Base-by-base conservation (phyloP, 2,329 filamentous ascomycete species). In the Coniochaeta pulveracea region DNA sequence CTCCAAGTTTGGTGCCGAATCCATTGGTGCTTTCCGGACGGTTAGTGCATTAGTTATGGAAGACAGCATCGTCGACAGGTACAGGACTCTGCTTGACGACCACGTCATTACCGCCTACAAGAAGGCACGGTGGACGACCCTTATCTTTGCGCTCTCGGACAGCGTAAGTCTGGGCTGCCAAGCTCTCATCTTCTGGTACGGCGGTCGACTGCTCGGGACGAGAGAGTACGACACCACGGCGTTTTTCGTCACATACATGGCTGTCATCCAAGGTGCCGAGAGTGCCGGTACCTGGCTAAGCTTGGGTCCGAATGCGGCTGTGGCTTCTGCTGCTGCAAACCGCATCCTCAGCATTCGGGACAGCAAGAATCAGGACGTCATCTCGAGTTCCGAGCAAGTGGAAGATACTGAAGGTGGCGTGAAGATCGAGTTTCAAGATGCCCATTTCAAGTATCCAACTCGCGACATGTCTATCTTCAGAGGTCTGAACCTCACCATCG, bases 1-100 rank as follows among this genome's bases (percentile, higher is more conserved):
- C 45, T 82, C 80, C 14, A 73, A 81, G 44, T 85, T 85, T 43
- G 81, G 79, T 0, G 72, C 79, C 1, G 82, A 88, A 50, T 72
- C 80, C 4, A 81, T 86, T 25, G 69, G 75, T 2, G 80, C 80
- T 0, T 83, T 84, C 50, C 67, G 81, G 8, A 86, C 82, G 0
- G 81, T 86, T 5, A 60, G 76, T 0, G 69, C 78, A 1, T 61
- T 86, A 12, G 81, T 76, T 1, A 69, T 86, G 47, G 81, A 86
- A 48, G 64, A 76, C 37, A 60, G 64, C 10, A 82, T 85, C 37
- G 63, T 68, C 26, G 47, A 63, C 3, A 67, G 77, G 21, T 88
- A 85, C 44, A 56, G 69, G 12, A 48, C 40, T 0, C 61, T 85
- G 3, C 64, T 85, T 7, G 51, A 55, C 4, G 51, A 61, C 2